phyloP scores from a whole-genome alignment of 75 land plant genomes.

The Selaginella moellendorffii region DNA sequence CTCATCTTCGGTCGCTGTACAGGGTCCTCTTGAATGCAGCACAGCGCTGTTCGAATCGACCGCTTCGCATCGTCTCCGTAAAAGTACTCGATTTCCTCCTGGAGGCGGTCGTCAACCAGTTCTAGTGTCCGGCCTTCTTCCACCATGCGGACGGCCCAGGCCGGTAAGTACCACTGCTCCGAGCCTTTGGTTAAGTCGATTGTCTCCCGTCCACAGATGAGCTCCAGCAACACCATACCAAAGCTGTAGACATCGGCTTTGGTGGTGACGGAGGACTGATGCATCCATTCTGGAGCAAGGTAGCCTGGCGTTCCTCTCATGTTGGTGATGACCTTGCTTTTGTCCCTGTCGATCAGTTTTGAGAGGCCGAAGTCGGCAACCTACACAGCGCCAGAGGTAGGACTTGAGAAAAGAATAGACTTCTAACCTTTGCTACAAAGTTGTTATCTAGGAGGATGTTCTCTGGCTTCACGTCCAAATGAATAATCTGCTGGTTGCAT shows the following conservation, averaged over 20 bases:
- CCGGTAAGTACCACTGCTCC: neutral
- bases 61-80: neutral
- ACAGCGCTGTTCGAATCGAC: neutral
- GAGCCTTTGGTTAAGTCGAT: neutral
- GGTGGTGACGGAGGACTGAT: neutral
- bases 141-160: neutral
- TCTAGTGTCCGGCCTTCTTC: neutral
- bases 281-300: conserved; percentile 31
- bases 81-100: neutral
- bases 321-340: conserved; percentile 2
- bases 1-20: conserved; percentile 3
- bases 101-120: neutral
- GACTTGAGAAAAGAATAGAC: no score
- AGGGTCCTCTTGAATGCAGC: conserved; percentile 11
- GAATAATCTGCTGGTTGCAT: conserved; percentile 16
- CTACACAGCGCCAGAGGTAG: no score
- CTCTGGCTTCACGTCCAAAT: conserved; percentile 19
- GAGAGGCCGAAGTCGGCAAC: conserved; percentile 20
- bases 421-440: conserved; percentile 17
- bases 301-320: conserved; percentile 35
- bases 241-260: conserved; percentile 9
- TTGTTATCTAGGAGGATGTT: conserved; percentile 19
- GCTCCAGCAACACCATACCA: conserved; percentile 11
- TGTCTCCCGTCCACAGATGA: neutral
- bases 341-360: conserved; percentile 14